phyloP scores from a whole-genome alignment of 2,329 filamentous ascomycete species.

The Sarocladium brachiariae region DNA sequence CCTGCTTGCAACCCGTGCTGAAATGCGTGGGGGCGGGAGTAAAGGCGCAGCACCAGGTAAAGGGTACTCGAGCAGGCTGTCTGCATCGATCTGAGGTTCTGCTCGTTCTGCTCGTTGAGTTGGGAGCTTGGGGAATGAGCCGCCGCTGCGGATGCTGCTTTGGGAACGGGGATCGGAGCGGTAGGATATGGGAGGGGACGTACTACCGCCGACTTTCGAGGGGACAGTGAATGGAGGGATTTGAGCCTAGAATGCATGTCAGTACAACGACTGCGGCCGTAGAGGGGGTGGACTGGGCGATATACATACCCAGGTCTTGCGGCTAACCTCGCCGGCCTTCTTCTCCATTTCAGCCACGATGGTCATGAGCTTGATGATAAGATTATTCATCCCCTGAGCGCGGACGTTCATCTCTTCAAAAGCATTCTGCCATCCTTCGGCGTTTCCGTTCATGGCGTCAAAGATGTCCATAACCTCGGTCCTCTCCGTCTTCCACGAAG shows the following conservation, averaged over 20 bases:
- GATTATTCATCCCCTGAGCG: conserved; percentile 60
- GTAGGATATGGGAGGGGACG: conserved; percentile 10
- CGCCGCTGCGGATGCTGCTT: conserved; percentile 15
- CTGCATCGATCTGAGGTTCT: conserved; percentile 14
- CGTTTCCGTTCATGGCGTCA: conserved; percentile 85
- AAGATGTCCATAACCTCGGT: conserved; percentile 65
- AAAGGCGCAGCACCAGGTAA: conserved; percentile 17
- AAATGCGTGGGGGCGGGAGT: conserved; percentile 9
- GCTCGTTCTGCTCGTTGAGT: not conserved
- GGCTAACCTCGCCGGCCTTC: conserved; percentile 75
- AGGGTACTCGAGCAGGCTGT: conserved; percentile 17
- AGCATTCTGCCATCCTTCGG: conserved; percentile 81
- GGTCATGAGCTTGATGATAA: conserved; percentile 64
- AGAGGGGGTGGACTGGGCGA: not conserved
- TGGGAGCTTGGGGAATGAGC: conserved; percentile 11
- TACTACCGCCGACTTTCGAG: not conserved
- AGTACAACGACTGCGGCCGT: not conserved
- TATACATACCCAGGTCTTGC: conserved; percentile 61
- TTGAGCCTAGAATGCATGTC: conserved; percentile 6
- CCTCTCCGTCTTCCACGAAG: conserved; percentile 55
- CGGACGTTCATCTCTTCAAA: conserved; percentile 70
- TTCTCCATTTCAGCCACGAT: conserved; percentile 82
- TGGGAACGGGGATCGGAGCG: conserved; percentile 10
- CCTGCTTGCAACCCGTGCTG: not conserved
- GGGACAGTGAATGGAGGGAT: conserved; percentile 12